phyloP scores from a whole-genome alignment of 805 yeast genomes.

The Yamadazyma ubonensis region DNA sequence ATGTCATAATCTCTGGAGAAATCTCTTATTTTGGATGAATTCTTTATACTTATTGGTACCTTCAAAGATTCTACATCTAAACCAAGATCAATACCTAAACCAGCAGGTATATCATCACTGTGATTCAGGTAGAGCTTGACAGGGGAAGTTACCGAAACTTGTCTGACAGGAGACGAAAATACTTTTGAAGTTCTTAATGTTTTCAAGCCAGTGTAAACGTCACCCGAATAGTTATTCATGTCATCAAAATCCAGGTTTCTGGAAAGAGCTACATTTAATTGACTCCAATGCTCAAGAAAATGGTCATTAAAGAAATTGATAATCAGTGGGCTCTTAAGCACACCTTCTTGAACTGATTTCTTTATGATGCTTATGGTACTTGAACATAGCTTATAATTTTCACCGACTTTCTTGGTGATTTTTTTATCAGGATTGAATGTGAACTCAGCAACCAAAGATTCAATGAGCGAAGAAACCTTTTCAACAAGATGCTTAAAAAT shows the following conservation, averaged over 20 bases:
- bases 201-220: conserved; percentile 18
- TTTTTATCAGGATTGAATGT: conserved; percentile 9
- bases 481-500: conserved; percentile 48
- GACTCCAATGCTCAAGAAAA: conserved; percentile 28
- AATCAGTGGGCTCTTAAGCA: conserved; percentile 33
- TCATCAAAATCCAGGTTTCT: conserved; percentile 6
- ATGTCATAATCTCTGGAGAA: conserved; percentile 12
- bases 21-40: conserved; percentile 29
- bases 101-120: conserved; percentile 12
- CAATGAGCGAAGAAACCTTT: conserved; percentile 30
- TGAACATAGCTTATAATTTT: conserved; percentile 38
- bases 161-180: conserved; percentile 5
- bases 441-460: conserved; percentile 11
- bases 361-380: conserved; percentile 34
- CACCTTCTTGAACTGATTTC: conserved; percentile 36
- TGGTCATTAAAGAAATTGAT: conserved; percentile 22
- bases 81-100: conserved; percentile 34
- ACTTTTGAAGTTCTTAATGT: conserved; percentile 18
- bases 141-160: conserved; percentile 13
- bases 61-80: conserved; percentile 24
- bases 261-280: conserved; percentile 16
- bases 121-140: conserved; percentile 2
- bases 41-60: conserved; percentile 34
- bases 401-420: conserved; percentile 30
- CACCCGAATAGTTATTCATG: conserved; percentile 2